Base-by-base conservation (phyloP, 2,329 filamentous ascomycete genomes). In the Sordariomycetes sp. region DNA sequence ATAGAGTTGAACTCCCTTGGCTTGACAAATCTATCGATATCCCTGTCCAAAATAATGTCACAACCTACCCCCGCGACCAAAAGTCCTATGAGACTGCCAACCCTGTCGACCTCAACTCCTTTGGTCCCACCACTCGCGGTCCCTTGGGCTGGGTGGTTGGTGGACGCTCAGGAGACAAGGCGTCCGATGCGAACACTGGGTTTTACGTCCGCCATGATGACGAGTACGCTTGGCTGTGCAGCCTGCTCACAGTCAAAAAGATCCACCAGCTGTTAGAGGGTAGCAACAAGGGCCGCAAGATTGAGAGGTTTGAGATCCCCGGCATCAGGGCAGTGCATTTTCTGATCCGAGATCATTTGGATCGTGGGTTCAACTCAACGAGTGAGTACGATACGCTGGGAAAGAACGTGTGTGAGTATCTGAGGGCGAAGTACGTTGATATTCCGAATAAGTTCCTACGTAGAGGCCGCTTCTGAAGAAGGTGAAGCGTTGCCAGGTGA, bases 241-340 rank as follows among this genome's bases (percentile, higher is more conserved):
- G 51, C 29, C 41, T 42, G 10, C 48, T 68, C 42, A 64, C 54
- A 1, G 43, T 46, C 12, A 43, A 48, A 4, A 55, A 50, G 15
- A 44, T 68, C 36, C 42, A 51, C n/a, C 46, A 44, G 21, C 41
- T 59, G 14, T 41, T 59, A 11, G 55, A 48, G 4, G 47, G 27
- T 15, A 12, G 12, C 27, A 47, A 56, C 30, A 41, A 42, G 10
- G 46, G 45, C 4, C 47, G 50, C 34, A 47, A 49, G 26, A 52
- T 67, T 31, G 61, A 64, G 29, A 50, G 62, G 3, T 64, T 63
- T 30, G 63, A 66, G 46, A 41, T 66, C 20, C 54, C 59, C 3
- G 44, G 46, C 24, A 39, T 48, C 8, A 41, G 43, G 3, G 45
- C 47, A 11, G 51, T 57, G 21, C 53, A 57, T 33, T 57, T 57